Conservation (phyloP, 108 stramenopile species). For the Craspedostauros australis region DNA sequence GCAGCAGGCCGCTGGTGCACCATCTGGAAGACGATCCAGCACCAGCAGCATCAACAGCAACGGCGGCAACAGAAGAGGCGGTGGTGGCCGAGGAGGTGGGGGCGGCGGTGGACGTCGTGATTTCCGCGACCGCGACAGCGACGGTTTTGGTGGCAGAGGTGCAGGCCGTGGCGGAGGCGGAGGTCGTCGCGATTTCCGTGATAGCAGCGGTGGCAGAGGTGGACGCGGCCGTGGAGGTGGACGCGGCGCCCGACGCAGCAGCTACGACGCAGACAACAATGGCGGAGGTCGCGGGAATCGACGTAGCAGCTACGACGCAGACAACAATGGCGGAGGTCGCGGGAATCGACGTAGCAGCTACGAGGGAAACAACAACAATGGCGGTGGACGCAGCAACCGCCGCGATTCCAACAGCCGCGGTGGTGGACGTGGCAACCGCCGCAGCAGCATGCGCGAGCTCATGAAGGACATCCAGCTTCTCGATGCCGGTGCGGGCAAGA, state of each 20-base stretch:
- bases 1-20: not conserved
- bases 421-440: not conserved
- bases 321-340: slow-evolving; percentile 1
- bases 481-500: slow-evolving; percentile 45
- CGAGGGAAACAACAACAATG: not conserved
- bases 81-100: slow-evolving; percentile 16
- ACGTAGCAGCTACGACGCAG: slow-evolving; percentile 1
- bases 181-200: slow-evolving; percentile 4
- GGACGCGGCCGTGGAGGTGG: slow-evolving; percentile 7
- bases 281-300: slow-evolving; percentile 21
- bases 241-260: slow-evolving; percentile 25
- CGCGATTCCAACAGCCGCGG: not conserved
- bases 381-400: slow-evolving; percentile 1
- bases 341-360: not conserved
- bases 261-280: slow-evolving; percentile 20
- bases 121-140: slow-evolving; percentile 13
- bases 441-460: slow-evolving; percentile 8
- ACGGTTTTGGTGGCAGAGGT: slow-evolving; percentile 8
- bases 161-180: slow-evolving; percentile 21
- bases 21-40: slow-evolving; percentile 1
- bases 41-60: slow-evolving; percentile 9
- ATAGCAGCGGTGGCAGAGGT: too few relatives aligned
- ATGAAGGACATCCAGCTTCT: slow-evolving; percentile 26
- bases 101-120: slow-evolving; percentile 25
- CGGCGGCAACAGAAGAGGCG: slow-evolving; percentile 12